A percentile compares a stretch with the other conserved stretches of the same genome.
phyloP scores from a whole-genome alignment of 148 eudicot species.

The Nepenthes gracilis region DNA sequence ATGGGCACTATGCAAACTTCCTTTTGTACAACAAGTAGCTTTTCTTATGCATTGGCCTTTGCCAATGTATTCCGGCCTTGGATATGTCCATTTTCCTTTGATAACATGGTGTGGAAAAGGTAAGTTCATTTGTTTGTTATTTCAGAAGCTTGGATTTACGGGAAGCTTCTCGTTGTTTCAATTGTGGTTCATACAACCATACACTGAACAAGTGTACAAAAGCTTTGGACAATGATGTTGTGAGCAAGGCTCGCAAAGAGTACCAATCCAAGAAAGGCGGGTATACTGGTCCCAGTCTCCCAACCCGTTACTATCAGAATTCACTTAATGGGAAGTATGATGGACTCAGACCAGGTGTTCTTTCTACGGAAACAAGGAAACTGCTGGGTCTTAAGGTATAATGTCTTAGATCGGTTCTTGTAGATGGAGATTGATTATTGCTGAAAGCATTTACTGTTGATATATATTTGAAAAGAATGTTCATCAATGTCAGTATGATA shows the following conservation, averaged over 20 bases:
- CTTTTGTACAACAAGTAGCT: too few species aligned
- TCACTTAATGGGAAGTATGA: slow-evolving; percentile 40
- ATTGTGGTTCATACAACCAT: slow-evolving; percentile 44
- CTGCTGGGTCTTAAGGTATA: slow-evolving; percentile 34
- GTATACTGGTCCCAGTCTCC: slow-evolving; percentile 20
- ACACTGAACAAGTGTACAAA: slow-evolving; percentile 37
- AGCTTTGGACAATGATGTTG: slow-evolving; percentile 25
- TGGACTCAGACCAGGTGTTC: slow-evolving; percentile 37
- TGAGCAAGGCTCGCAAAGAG: slow-evolving; percentile 35
- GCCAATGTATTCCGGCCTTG: too few species aligned
- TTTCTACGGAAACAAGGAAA: slow-evolving; percentile 33
- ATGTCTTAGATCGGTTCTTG: background rate
- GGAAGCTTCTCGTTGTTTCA: slow-evolving; percentile 41
- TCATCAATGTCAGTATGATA: background rate
- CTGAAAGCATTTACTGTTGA: background rate
- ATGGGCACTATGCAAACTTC: too few species aligned
- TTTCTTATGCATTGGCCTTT: too few species aligned
- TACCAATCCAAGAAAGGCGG: slow-evolving; percentile 22
- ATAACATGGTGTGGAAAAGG: background rate
- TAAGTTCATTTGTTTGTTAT: background rate
- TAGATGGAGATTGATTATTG: background rate
- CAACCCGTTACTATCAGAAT: slow-evolving; percentile 41
- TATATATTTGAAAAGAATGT: background rate
- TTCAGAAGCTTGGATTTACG: slow-evolving; percentile 27
- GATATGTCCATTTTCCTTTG: background rate